Base-by-base conservation (phyloP, 208 protist genomes). In the Crithidia bombi region DNA sequence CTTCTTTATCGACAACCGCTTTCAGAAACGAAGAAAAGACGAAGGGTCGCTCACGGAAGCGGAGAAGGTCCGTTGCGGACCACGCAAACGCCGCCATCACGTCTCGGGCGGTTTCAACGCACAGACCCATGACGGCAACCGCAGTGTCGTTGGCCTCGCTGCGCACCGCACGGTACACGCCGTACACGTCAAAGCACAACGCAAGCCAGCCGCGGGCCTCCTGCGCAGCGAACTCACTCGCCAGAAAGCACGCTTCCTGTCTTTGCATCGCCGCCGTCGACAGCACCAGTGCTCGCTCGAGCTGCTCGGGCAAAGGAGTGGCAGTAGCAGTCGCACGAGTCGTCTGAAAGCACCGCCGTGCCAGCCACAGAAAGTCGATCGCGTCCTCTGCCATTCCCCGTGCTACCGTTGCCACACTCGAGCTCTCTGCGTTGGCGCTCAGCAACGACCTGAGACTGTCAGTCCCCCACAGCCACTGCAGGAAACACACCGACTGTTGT, bases 21-120 rank as follows among this genome's bases (percentile, higher is more conserved):
- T 51, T 71, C 7, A 71, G 28, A 38, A 77, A 71, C 4, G 71
- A 71, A 5, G 71, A 77, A 35, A 77, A 77, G 28, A 77, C 71
- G 54, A 77, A 77, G 30, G 71, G 71, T 5, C 64, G 71, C 64
- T 70, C 64, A 26, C 71, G 71, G 46, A 77, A 66, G 57, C 71
- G 71, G 15, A 77, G 63, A 25, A 77, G 71, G 52, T 77, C 71
- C 0, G 71, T 77, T 43, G 71, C 71, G 0, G 71, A 77, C 71
- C 71, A 77, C 35, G 64, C 55, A 32, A 71, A 67, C 25, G 71
- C 25, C 39, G 65, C 28, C 71, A 77, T 77, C 0, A 71, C 41
- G 21, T 69, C 46, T 5, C 71, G 71, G 0, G 71, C 64, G 5
- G 71, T 71, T 49, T 77, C 71, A 17, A 77, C 9, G 41, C 64